Conservation (phyloP, 257 asterid genomes). For the Catharanthus roseus region DNA sequence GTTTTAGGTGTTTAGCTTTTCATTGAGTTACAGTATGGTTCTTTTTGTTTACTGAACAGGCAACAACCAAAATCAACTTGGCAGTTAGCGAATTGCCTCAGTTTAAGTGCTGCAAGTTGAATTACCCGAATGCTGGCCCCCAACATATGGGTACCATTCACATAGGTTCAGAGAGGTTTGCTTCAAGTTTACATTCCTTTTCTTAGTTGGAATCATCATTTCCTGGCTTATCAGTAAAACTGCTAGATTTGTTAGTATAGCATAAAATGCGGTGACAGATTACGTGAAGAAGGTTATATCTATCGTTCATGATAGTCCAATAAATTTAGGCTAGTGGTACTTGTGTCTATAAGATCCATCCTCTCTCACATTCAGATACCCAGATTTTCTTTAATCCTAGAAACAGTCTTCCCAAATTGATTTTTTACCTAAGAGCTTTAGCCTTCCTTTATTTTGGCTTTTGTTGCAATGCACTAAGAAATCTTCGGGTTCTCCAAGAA, state of each 20-base stretch:
- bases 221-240: background rate
- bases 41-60: slow-evolving; percentile 46
- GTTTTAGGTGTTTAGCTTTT: background rate
- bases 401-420: background rate
- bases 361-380: background rate
- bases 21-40: slow-evolving; percentile 1
- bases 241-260: background rate
- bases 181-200: background rate
- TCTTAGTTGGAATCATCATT: background rate
- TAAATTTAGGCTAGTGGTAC: background rate
- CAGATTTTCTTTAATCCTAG: background rate
- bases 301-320: background rate
- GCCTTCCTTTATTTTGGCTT: background rate
- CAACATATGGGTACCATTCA: slow-evolving; percentile 95
- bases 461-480: too few species aligned
- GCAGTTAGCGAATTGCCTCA: slow-evolving; percentile 78
- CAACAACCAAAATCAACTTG: slow-evolving; percentile 88
- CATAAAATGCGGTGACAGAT: background rate
- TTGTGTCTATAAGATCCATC: background rate
- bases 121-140: slow-evolving; percentile 66
- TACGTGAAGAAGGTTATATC: background rate
- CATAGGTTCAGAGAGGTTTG: slow-evolving; percentile 85
- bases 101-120: slow-evolving; percentile 64
- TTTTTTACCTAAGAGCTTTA: background rate
- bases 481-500: background rate